Evolutionary conservation across 1,284 basidiomycete genomes (phyloP), one percentile per base, ranked within the genome.

Genomic region (Ganoderma leucocontextum): DNA sequence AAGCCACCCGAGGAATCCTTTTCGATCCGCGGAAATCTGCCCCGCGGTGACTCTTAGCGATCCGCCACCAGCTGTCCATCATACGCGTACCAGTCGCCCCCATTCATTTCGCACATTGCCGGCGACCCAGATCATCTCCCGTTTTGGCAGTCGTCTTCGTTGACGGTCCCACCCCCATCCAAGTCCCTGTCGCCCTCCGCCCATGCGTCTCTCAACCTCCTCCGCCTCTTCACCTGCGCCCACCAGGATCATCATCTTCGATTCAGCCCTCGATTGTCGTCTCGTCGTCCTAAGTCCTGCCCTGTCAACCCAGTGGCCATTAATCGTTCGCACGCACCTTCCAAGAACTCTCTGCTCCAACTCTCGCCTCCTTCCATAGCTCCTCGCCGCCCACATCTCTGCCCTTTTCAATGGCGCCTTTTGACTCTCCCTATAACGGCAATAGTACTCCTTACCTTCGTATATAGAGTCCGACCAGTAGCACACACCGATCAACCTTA

Each of bases 1-100:
- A 35, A 19, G 33, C 52, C 35, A 58, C 6, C 55, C 55, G 55
- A 58, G 55, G 55, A 38, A n/a, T 12, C 35, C 19, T 13, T 19
- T 17, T 58, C 35, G 55, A 33, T 58, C 55, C 55, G 55, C 55
- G 55, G 55, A 38, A 35, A n/a, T 22, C 55, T 58, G 55, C 55
- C 55, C 55, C 55, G 55, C 55, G 55, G 55, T 38, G 55, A 36
- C 19, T 10, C 35, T 8, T 38, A 58, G 55, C 35, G 55, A 58
- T 58, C 55, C 55, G 55, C 55, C 29, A 58, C 47, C 25, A 17
- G 13, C 47, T 55, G 12, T 29, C 55, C 55, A 58, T 58, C 55
- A 38, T 33, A 38, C 29, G 35, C 35, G 22, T 35, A 35, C 55
- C 35, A 55, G 53, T 55, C 10, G 29, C 53, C 15, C 2, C 13